phyloP scores from a whole-genome alignment of 805 yeast species.

The Ogataea chonburiensis region DNA sequence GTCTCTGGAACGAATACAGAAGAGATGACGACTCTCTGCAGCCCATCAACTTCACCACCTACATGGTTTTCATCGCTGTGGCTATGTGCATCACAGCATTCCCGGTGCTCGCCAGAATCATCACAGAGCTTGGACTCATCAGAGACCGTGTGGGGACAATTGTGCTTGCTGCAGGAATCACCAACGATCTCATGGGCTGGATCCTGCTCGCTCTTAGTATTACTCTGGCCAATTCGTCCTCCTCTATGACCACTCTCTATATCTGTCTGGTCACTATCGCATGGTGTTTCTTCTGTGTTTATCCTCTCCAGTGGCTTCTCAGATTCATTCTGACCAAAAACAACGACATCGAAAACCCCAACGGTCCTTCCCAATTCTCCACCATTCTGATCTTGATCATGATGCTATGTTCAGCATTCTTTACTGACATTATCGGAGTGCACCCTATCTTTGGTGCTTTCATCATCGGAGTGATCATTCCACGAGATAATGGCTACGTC shows the following conservation, averaged over 20 bases:
- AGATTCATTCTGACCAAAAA: constrained; percentile 42
- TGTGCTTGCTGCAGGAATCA: constrained; percentile 81
- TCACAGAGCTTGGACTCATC: constrained; percentile 68
- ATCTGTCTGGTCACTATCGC: constrained; percentile 64
- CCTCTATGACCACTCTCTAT: constrained; percentile 67
- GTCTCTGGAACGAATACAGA: constrained; percentile 58
- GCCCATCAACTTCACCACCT: constrained; percentile 62
- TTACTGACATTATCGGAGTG: constrained; percentile 80
- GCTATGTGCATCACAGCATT: constrained; percentile 85
- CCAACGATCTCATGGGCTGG: constrained; percentile 82
- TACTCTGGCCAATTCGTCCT: constrained; percentile 70
- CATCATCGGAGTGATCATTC: constrained; percentile 71
- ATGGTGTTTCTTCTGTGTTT: constrained; percentile 62
- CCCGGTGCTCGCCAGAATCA: constrained; percentile 78
- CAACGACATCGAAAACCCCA: constrained; percentile 45
- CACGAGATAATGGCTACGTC: constrained; percentile 73
- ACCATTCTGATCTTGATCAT: constrained; percentile 53
- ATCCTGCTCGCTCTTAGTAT: constrained; percentile 71
- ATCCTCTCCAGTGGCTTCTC: constrained; percentile 53
- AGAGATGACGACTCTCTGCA: constrained; percentile 34
- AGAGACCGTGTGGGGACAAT: constrained; percentile 69
- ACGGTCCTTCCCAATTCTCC: constrained; percentile 64
- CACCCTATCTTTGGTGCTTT: constrained; percentile 88
- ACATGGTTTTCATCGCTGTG: constrained; percentile 77
- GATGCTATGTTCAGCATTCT: constrained; percentile 68